Evolutionary conservation across 2,329 filamentous ascomycete genomes (phyloP), one percentile per base, ranked within the genome.

Genomic region (Gnomoniopsis smithogilvyi): DNA sequence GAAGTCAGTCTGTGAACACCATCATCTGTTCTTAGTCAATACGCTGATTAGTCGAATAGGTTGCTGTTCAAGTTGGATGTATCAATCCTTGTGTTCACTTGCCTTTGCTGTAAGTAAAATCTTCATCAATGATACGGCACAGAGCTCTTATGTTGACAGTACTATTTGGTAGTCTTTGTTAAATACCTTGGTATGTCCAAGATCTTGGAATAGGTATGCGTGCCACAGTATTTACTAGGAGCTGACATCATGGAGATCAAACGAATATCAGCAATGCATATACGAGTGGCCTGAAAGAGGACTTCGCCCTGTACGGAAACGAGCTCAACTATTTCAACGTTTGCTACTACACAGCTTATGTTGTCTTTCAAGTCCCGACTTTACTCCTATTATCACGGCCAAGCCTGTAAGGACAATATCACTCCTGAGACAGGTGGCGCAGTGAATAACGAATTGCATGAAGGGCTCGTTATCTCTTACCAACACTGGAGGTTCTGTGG

Each of bases 321-420:
- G 67, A 76, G 54, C 68, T 75, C 6, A 74, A 75, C 59, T 71
- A 74, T 36, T 72, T 77, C 53, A 76, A 76, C 45, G 68, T 74
- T 3, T 73, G 71, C 58, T 78, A 75, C 67, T 75, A 70, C n/a
- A 69, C 69, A 10, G 69, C 71, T 14, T 73, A 74, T 58, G 70
- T 73, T 8, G 56, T 74, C n/a, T 72, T 72, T 36, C 71, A 73
- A 58, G 61, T 72, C 2, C 70, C 69, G 0, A 69, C 69, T 1
- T 53, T 72, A 56, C 56, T 72, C n/a, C 63, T 72, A 11, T 66
- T 72, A 60, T 69, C 68, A 0, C 62, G 69, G 21, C 70, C 70
- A 7, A 64, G 61, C 47, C 59, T 72, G 65, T 68, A 51, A 61
- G 67, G 65, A 2, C 17, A 6, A 21, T 7, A 21, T 22, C 11